Base-by-base conservation (phyloP, 345 rosid genomes). In the Populus nigra region DNA sequence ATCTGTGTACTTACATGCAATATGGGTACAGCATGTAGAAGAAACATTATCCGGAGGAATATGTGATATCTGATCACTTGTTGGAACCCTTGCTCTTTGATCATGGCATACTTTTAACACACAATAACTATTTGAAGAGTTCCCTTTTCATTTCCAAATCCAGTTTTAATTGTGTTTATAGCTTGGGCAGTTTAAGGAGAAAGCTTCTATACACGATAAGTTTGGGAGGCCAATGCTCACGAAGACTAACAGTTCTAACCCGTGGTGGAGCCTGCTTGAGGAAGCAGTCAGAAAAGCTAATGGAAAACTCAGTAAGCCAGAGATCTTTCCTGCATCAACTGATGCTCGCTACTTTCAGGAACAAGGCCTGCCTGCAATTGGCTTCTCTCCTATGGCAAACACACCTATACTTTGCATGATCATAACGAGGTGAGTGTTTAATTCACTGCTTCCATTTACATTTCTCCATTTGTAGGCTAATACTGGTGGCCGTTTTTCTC, bases 351-450 rank as follows among this genome's bases (percentile, higher is more conserved):
- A 88, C 85, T 92, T 93, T 74, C 87, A 97, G 31, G 35, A 59
- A 25, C 81, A 25, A 59, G 98, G 98, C 72, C 41, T 96, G 66
- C 94, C 94, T 29, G 96, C 97, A 3, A 87, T 96, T 83, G 96
- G 98, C 36, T 93, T 96, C 83, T 93, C 98, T 70, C 99, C 97
- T 8, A 92, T 96, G 87, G 90, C 91, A 65, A 90, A 96, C 80
- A 96, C 98, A 25, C 99, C 98, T 62, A 41, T 88, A 72, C 88
- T 96, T 75, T 96, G 78, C 99, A 96, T 73, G 97, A 88, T 84
- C 99, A 96, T 79, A 91, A 96, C 71, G 99, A 96, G 99, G 97
- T 89, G 74, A 61, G 11, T 61, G 49, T 35, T 43, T 43, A 25
- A 3, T 27, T 2, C 8, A 22, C 41, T 76, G 39, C 49, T 12